Conservation (phyloP, 2,329 filamentous ascomycete species). For the Nemania abortiva region DNA sequence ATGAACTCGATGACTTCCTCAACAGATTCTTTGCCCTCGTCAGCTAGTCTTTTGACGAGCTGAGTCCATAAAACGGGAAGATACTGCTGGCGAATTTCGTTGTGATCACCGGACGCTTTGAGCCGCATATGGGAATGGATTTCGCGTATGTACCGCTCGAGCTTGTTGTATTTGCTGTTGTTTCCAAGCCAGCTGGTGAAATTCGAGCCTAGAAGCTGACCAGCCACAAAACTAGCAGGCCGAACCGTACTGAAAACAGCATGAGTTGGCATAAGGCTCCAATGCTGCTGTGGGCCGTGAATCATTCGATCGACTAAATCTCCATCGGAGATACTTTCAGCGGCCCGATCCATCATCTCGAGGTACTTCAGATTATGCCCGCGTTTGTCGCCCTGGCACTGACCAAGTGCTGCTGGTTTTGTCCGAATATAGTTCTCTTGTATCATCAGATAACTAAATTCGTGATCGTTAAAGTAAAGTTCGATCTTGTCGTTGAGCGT, state of each 20-base stretch:
- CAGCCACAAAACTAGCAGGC: constrained; percentile 87
- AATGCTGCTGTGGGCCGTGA: constrained; percentile 96
- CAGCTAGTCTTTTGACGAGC: constrained; percentile 78
- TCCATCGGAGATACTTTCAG: constrained; percentile 96
- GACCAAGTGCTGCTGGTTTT: constrained; percentile 74
- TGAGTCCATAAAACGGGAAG: constrained; percentile 88
- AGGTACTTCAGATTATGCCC: constrained; percentile 84
- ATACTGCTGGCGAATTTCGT: constrained; percentile 95
- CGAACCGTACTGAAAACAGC: constrained; percentile 95
- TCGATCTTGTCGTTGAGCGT: constrained; percentile 98
- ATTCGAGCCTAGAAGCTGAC: constrained; percentile 77
- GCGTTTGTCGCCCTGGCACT: constrained; percentile 69
- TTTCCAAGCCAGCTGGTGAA: constrained; percentile 97
- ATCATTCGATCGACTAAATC: constrained; percentile 98
- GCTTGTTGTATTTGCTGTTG: constrained; percentile 85
- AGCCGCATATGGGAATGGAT: constrained; percentile 98
- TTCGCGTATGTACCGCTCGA: constrained; percentile 87
- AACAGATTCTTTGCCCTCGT: constrained; percentile 85
- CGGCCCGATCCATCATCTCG: constrained; percentile 87
- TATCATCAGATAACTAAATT: constrained; percentile 97
- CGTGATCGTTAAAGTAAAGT: constrained; percentile 98
- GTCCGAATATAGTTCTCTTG: constrained; percentile 97
- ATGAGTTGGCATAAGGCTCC: constrained; percentile 97
- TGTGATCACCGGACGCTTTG: constrained; percentile 86
- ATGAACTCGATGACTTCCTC: constrained; percentile 90